phyloP scores from a whole-genome alignment of 495 filamentous ascomycete genomes.

The Aspergillus nidulans region DNA sequence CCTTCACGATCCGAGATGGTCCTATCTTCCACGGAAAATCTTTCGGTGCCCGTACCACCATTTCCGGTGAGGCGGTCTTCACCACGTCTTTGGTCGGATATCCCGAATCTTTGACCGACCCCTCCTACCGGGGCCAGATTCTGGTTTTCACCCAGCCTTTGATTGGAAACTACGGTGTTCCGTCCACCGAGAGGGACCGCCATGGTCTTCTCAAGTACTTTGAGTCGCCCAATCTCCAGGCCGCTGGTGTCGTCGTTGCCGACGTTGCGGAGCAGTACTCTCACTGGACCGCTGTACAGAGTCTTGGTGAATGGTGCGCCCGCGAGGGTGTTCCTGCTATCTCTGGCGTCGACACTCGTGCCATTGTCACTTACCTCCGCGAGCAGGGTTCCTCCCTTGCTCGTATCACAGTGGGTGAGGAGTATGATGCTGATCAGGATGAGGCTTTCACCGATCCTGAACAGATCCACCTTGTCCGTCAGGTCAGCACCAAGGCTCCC shows the following conservation, averaged over 20 bases:
- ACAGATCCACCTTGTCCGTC: constrained; percentile 91
- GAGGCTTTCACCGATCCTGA: constrained; percentile 94
- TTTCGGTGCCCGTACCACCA: constrained; percentile 86
- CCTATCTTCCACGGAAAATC: constrained; percentile 91
- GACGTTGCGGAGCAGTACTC: constrained; percentile 91
- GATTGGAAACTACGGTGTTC: constrained; percentile 97
- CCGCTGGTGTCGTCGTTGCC: constrained; percentile 89
- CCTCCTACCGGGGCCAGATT: constrained; percentile 98
- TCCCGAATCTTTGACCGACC: constrained; percentile 97
- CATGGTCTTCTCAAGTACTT: constrained; percentile 85
- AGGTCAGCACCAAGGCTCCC: constrained; percentile 94
- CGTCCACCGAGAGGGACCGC: constrained; percentile 69
- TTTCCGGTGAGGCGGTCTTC: constrained; percentile 92
- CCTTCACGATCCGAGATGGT: constrained; percentile 92
- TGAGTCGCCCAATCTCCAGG: constrained; percentile 95
- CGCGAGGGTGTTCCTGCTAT: constrained; percentile 95
- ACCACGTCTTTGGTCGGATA: constrained; percentile 92
- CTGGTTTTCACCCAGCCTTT: constrained; percentile 98
- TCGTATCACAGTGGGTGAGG: constrained; percentile 91
- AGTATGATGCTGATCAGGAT: constrained; percentile 98
- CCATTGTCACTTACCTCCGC: constrained; percentile 89
- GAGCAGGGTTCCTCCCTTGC: constrained; percentile 95
- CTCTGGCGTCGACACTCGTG: constrained; percentile 93
- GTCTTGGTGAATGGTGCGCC: constrained; percentile 88
- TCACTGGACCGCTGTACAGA: constrained; percentile 98